Conservation (phyloP, 352 stramenopile species). For the Aphanomyces euteiches region DNA sequence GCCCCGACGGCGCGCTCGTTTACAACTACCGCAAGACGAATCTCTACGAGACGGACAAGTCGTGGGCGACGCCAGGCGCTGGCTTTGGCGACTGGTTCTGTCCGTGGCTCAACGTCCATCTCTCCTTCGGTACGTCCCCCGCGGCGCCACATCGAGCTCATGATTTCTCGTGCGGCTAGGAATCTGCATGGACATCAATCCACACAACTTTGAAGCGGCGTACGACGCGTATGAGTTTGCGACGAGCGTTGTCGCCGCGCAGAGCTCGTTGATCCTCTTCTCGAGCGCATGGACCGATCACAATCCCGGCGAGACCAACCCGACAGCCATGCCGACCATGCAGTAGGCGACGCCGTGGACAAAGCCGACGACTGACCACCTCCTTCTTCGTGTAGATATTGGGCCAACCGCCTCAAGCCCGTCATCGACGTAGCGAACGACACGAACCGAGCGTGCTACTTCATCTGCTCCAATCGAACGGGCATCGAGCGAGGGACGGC, state of each 20-base stretch:
- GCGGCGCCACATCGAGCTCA: neutral
- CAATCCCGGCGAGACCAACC: slow-evolving; percentile 46
- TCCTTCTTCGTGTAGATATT: slow-evolving; percentile 43
- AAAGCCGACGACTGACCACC: neutral
- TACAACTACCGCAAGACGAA: slow-evolving; percentile 78
- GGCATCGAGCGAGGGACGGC: slow-evolving; percentile 71
- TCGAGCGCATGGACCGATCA: slow-evolving; percentile 80
- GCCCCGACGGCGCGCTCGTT: slow-evolving; percentile 57
- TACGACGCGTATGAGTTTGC: slow-evolving; percentile 74
- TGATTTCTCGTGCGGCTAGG: slow-evolving; percentile 29
- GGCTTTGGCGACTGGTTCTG: slow-evolving; percentile 69
- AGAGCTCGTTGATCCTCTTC: slow-evolving; percentile 75
- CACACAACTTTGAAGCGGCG: slow-evolving; percentile 65
- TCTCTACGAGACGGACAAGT: slow-evolving; percentile 81
- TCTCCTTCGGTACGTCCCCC: slow-evolving; percentile 51
- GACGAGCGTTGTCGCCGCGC: slow-evolving; percentile 42
- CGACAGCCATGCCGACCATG: slow-evolving; percentile 46
- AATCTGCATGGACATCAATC: slow-evolving; percentile 90
- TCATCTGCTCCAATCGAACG: slow-evolving; percentile 75
- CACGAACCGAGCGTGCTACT: slow-evolving; percentile 56
- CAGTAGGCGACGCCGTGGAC: slow-evolving; percentile 4
- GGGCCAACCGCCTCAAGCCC: slow-evolving; percentile 57
- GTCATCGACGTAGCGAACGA: slow-evolving; percentile 46
- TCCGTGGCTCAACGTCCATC: slow-evolving; percentile 67
- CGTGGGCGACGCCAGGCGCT: slow-evolving; percentile 58